Percentiles rank a stretch among this genome's conserved stretches.
Evolutionary conservation across 1,139 yeast genomes (phyloP).

Genomic region (Saccharomycopsis hybrid): DNA sequence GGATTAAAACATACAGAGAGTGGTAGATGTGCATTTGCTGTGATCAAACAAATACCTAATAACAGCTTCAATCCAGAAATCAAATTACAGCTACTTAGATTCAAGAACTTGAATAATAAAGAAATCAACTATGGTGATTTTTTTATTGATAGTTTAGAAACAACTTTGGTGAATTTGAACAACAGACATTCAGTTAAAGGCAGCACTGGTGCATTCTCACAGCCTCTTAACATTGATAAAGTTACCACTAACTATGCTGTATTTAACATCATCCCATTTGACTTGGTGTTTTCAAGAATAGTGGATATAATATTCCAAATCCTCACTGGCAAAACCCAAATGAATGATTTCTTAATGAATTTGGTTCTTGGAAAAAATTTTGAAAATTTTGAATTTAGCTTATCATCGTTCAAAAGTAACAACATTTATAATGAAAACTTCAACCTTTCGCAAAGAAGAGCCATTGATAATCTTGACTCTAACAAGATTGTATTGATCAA

Average conservation of each 20-base stretch:
- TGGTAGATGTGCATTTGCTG: slow-evolving; percentile 10
- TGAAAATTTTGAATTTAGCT: slow-evolving; percentile 21
- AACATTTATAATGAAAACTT: slow-evolving; percentile 13
- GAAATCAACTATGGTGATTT: not conserved
- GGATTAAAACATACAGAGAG: slow-evolving; percentile 12
- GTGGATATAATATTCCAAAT: slow-evolving; percentile 12
- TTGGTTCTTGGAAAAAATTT: slow-evolving; percentile 20
- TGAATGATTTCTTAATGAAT: slow-evolving; percentile 17
- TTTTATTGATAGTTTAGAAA: slow-evolving; percentile 10
- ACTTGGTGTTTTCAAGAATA: slow-evolving; percentile 17
- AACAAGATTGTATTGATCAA: slow-evolving; percentile 17
- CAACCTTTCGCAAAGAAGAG: slow-evolving; percentile 20
- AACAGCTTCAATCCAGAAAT: slow-evolving; percentile 21
- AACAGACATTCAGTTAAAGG: not conserved
- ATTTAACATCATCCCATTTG: slow-evolving; percentile 19
- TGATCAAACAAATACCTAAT: slow-evolving; percentile 17
- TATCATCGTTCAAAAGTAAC: slow-evolving; percentile 12
- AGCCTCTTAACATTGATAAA: not conserved
- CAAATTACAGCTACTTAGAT: slow-evolving; percentile 11
- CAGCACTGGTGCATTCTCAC: not conserved
- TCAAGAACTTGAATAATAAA: slow-evolving; percentile 1
- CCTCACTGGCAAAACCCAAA: slow-evolving; percentile 5
- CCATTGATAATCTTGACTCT: slow-evolving; percentile 19
- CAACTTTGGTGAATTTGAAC: not conserved
- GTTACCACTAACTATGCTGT: slow-evolving; percentile 4